A percentile compares a stretch with the other conserved stretches of the same genome.
Conservation (phyloP, 306 rosid genomes). For the Coriaria nepalensis region DNA sequence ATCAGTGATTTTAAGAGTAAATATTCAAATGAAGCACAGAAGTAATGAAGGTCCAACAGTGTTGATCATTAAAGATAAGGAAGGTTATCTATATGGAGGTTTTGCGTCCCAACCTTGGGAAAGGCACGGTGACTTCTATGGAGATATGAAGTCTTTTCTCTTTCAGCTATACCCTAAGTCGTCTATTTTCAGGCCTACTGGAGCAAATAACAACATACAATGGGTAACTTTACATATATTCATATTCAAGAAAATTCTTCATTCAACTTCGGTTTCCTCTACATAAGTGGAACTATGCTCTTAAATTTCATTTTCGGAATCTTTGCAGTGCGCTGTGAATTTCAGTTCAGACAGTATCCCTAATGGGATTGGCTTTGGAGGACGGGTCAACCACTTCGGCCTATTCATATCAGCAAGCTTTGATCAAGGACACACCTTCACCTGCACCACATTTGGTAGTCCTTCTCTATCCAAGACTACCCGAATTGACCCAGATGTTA, state of each 20-base stretch:
- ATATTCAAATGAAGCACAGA: slow-evolving; percentile 42
- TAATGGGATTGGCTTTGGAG: slow-evolving; percentile 89
- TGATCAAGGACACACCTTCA: slow-evolving; percentile 70
- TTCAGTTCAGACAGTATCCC: slow-evolving; percentile 87
- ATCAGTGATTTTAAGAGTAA: slow-evolving; percentile 7
- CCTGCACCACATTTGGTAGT: slow-evolving; percentile 74
- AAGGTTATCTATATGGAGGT: slow-evolving; percentile 78
- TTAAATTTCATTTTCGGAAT: background rate
- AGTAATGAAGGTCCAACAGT: slow-evolving; percentile 66
- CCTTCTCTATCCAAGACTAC: slow-evolving; percentile 70
- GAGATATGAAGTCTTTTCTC: slow-evolving; percentile 72
- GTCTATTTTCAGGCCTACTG: slow-evolving; percentile 66
- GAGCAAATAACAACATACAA: slow-evolving; percentile 73
- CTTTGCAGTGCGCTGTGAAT: slow-evolving; percentile 61
- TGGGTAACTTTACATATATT: slow-evolving; percentile 92
- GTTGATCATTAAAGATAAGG: slow-evolving; percentile 64
- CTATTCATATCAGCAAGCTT: slow-evolving; percentile 62
- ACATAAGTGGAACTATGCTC: no score
- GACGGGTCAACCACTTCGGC: slow-evolving; percentile 63
- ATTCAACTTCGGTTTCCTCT: no score
- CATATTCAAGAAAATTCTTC: no score
- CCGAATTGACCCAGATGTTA: slow-evolving; percentile 54
- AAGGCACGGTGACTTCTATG: slow-evolving; percentile 80
- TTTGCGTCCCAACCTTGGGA: slow-evolving; percentile 91
- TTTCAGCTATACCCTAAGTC: slow-evolving; percentile 72